Base-by-base conservation (phyloP, 169 alveolate genomes). In the Plasmodium ovale region DNA sequence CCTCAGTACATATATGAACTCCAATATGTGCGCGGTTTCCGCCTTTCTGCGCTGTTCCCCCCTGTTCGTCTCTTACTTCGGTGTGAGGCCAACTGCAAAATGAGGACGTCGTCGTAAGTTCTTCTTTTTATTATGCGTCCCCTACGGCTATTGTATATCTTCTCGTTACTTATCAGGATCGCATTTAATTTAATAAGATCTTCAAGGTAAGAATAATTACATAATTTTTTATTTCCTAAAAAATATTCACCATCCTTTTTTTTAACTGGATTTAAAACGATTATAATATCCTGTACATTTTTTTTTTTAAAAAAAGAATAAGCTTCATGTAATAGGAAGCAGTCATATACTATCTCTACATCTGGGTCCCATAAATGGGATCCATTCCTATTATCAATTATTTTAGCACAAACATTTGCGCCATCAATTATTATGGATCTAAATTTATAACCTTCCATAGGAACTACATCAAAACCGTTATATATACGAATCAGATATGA, bases 321-420 rank as follows among this genome's bases (percentile, higher is more conserved):
- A 5, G 58, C 70, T 37, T 79, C 89, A 49, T 79, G 67, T 44
- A 79, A 79, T 29, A 79, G 14, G 33, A 23, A 59, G 23, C 88
- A 73, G 33, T 73, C 88, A 59, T 73, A 73, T 35, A 73, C 25
- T 25, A 42, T 59, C 16, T 62, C 33, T 51, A 59, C 21, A 59
- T 73, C 42, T 27, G 37, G 12, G 21, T 73, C 88, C 14, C 10
- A 29, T n/a, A 35, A 25, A 73, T 59, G 37, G 6, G 25, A 29
- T 6, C 42, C 14, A 3, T 73, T 62, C 5, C 19, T 21, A 10
- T 73, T 59, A 39, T 73, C 31, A 5, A 79, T 79, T 29, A 79
- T 31, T 25, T 65, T 62, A 6, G 89, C 89, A 44, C 82, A 79
- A 5, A 79, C 89, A 62, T 79, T 79, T 64, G 89, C 89, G n/a